Evolutionary conservation across 2,329 filamentous ascomycete genomes (phyloP), one percentile per base, ranked within the genome.

Genomic region (Exophiala mesophila): DNA sequence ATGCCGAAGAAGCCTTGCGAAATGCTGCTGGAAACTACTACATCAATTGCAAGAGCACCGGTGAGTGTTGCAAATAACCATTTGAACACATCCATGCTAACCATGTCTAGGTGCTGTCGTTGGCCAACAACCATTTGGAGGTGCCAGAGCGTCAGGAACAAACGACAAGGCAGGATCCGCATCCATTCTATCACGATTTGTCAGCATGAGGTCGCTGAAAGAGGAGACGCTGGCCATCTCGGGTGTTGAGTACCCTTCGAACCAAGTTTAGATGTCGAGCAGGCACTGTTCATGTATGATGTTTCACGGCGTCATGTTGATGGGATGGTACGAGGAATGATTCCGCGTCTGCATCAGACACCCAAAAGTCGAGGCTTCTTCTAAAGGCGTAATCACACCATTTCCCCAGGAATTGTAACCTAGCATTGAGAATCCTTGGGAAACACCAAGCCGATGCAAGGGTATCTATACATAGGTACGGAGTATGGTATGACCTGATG

Each of bases 21-120:
- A 80, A 88, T 60, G 70, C 82, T 0, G 85, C 85, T 1, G 85
- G 85, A 30, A 90, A 90, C 70, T 89, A 89, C 63, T 90, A 90
- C 68, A 74, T 90, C 66, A 90, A 89, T 69, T 85, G 82, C 71
- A 89, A 89, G 76, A 82, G 69, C 47, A 78, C 74, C 2, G 74
- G 70, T 37, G 61, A 68, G 47, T 44, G 13, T 20, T 20, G 17
- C 17, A 19, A 20, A 12, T 33, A 9, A 10, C 23, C 17, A 7
- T 23, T 18, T 24, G 12, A 13, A 17, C 20, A 29, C 3, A n/a
- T 15, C 18, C 4, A 12, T 3, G 19, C 40, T 49, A 35, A 47
- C 36, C 9, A 10, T 10, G 9, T 19, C 7, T 13, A 53, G 50
- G 64, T 69, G 52, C 67, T 5, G 67, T 70, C 17, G 70, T 73